These are phyloP conservation scores for Colletotrichum cuscutae DNA, from an alignment of 2,329 filamentous ascomycete genomes.

Conservation along the genomic window DNA sequence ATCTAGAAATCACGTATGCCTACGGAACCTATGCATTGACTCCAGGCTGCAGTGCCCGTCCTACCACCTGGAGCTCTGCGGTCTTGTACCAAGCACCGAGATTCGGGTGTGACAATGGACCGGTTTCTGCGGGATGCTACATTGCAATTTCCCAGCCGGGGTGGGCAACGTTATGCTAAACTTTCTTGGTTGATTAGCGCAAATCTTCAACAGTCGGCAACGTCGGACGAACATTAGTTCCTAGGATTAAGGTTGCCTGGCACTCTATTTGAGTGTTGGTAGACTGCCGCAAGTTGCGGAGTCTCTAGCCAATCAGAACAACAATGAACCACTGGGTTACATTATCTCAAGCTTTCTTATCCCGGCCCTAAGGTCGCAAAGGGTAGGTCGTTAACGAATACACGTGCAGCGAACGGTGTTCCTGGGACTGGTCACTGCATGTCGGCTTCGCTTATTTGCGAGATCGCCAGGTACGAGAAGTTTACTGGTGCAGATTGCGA, in stretches of 20 bases:
- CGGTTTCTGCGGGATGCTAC: neutral
- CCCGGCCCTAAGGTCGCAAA: neutral
- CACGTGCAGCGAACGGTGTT: neutral
- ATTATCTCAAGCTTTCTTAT: conserved; percentile 1
- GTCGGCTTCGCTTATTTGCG: neutral
- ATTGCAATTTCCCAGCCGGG: neutral
- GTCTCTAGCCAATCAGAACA: neutral
- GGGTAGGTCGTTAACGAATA: neutral
- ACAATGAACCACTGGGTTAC: neutral
- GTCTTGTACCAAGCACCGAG: neutral
- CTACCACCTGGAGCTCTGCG: neutral
- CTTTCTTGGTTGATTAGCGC: neutral
- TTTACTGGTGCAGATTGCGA: neutral
- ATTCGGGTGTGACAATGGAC: neutral
- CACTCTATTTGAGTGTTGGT: conserved; percentile 6
- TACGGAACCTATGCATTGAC: neutral
- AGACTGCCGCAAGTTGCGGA: neutral
- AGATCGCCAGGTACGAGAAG: neutral
- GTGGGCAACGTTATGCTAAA: neutral
- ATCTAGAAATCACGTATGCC: neutral
- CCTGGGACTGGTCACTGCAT: neutral
- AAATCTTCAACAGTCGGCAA: neutral
- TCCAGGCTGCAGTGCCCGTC: neutral
- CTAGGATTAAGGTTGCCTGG: neutral
- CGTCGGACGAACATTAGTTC: conserved; percentile 1